Conservation (phyloP, 2,329 filamentous ascomycete genomes). For the Colletotrichum sidae region DNA sequence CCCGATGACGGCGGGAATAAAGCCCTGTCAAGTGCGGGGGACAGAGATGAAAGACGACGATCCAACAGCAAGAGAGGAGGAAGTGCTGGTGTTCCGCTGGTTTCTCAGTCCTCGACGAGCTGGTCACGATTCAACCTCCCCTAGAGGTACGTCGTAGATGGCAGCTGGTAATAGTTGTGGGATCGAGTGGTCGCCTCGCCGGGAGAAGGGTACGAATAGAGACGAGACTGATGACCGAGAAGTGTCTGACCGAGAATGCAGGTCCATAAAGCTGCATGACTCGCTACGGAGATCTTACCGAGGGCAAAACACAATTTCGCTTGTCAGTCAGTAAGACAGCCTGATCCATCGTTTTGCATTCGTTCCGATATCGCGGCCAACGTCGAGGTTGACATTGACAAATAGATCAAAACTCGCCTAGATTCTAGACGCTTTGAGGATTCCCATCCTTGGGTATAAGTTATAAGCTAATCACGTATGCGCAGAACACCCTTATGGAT, state of each 20-base stretch:
- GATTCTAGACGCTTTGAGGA: conserved; percentile 3
- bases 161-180: conserved; percentile 6
- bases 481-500: neutral
- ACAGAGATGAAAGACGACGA: neutral
- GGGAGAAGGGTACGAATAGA: conserved; percentile 7
- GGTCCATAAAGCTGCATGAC: conserved; percentile 15
- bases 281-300: neutral
- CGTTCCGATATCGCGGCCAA: no score
- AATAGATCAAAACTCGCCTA: no score
- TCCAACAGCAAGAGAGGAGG: conserved; percentile 16
- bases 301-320: neutral
- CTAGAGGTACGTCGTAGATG: conserved; percentile 11
- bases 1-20: conserved; percentile 16
- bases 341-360: neutral
- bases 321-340: conserved; percentile 1
- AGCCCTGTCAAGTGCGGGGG: conserved; percentile 27
- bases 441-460: conserved; percentile 4
- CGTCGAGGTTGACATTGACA: no score
- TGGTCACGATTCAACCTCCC: neutral
- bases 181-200: conserved; percentile 1
- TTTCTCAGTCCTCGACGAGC: neutral
- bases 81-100: neutral
- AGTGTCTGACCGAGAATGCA: conserved; percentile 9
- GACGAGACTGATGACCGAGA: neutral
- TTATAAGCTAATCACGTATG: neutral